Base-by-base conservation (phyloP, 257 asterid genomes). In the Gardenia jasminoides region DNA sequence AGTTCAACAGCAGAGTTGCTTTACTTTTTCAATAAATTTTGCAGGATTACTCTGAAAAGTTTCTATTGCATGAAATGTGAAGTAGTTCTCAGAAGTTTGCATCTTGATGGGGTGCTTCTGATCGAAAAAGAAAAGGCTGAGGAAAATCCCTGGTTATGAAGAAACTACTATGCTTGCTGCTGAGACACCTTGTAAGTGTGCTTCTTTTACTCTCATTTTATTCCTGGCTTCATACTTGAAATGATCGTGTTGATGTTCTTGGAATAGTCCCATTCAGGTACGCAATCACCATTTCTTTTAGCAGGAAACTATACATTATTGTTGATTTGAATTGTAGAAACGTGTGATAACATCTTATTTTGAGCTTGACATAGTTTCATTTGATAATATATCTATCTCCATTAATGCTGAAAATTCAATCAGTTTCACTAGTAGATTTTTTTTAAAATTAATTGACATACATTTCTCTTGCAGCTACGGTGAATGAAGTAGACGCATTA, bases 401-500 rank as follows among this genome's bases (percentile, higher is more conserved):
- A 1, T 2, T 9, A 44, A 1, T 26, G 3, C 4, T 3, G 6
- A 36, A 36, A 36, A 41, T 33, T 22, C 54, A 28, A 67, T 44
- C 13, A 13, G 1, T 13, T 76, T 76, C 41, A 36, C 4, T 36
- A 36, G 41, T 36, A 2, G 41, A 2, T 36, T 36, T 36, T 36
- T 36, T 36, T 36, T 36, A 36, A 36, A 36, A 36, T 15, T n/a
- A 33, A 58, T 12, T 74, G 66, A 47, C 39, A 17, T 26, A 46
- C 56, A 39, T 44, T 19, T 64, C 1, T 74, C 54, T 79, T 88
- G 88, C 87, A 93, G 99, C 93, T 83, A 89, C 97, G 20, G 97
- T 91, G 67, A 90, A 86, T 75, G 98, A 94, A 90, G 94, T 94
- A 13, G 99, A 94, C 84, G 98, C 99, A 62, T 85, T 94, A 73